These are phyloP conservation scores for Abrus pulchellus DNA, from an alignment of 306 rosid genomes.

Conservation along the genomic window DNA sequence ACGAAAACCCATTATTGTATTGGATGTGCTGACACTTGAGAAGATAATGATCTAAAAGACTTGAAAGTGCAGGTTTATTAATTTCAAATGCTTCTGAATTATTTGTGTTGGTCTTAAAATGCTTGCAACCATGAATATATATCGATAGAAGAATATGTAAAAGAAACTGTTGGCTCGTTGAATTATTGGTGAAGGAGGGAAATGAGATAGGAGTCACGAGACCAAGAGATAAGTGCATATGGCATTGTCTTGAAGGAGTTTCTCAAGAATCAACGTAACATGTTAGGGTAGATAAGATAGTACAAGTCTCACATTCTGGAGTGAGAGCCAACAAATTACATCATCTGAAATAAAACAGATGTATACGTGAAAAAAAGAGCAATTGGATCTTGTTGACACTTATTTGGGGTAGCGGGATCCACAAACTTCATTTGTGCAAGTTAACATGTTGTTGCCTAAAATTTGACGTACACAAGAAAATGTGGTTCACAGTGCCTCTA, in stretches of 20 bases:
- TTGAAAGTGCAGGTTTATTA: not conserved
- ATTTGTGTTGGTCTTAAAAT: conserved; percentile 35
- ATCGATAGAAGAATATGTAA: conserved; percentile 39
- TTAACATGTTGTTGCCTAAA: not conserved
- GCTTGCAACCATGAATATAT: conserved; percentile 31
- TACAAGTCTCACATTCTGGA: not conserved
- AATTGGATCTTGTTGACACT: not conserved
- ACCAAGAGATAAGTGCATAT: conserved; percentile 11
- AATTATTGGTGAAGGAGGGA: not conserved
- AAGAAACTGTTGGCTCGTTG: not conserved
- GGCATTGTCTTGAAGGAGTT: conserved; percentile 39
- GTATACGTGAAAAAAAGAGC: not conserved
- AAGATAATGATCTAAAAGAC: not conserved
- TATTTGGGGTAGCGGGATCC: too few species aligned
- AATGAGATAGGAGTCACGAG: not conserved
- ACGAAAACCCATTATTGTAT: conserved; percentile 44
- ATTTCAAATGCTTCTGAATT: not conserved
- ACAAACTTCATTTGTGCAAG: not conserved
- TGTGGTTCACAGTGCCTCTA: conserved; percentile 4
- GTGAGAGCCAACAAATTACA: not conserved
- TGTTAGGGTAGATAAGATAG: not conserved
- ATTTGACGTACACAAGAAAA: not conserved
- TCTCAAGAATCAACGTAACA: not conserved
- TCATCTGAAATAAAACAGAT: not conserved
- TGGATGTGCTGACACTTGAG: not conserved